phyloP scores from a whole-genome alignment of 1,139 yeast genomes.

The Suhomyces ambrosiae region DNA sequence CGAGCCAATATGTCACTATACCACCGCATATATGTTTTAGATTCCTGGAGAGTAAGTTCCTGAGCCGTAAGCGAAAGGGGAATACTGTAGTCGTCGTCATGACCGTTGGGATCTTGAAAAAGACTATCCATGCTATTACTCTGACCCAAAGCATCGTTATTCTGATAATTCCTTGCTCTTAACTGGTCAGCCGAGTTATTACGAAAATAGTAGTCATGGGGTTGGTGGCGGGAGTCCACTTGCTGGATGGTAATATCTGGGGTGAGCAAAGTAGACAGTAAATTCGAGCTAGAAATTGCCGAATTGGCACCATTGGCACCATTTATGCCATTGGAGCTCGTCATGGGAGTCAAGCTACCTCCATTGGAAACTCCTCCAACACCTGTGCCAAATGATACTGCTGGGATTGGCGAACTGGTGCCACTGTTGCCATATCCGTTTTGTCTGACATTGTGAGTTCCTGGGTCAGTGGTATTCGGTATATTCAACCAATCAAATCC shows the following conservation, averaged over 20 bases:
- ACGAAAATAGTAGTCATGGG: conserved; percentile 11
- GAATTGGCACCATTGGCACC: neutral
- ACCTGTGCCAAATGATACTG: conserved; percentile 31
- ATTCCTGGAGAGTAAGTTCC: conserved; percentile 64
- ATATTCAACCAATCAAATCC: conserved; percentile 47
- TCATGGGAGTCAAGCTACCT: too few relatives aligned
- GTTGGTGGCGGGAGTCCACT: conserved; percentile 1
- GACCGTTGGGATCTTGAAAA: conserved; percentile 1
- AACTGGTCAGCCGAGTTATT: conserved; percentile 15
- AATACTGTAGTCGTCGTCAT: conserved; percentile 26
- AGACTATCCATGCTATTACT: conserved; percentile 9
- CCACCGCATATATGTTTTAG: conserved; percentile 77
- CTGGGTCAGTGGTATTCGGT: conserved; percentile 8
- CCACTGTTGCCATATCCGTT: conserved; percentile 11
- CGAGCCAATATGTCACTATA: conserved; percentile 68
- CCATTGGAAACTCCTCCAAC: too few relatives aligned
- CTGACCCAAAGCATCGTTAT: conserved; percentile 1
- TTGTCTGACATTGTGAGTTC: neutral
- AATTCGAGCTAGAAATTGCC: too few relatives aligned
- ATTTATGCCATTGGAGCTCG: conserved; percentile 2
- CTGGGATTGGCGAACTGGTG: conserved; percentile 33
- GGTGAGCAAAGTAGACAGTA: neutral
- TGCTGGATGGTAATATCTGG: conserved; percentile 1
- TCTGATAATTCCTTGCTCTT: conserved; percentile 12
- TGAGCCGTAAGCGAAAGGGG: conserved; percentile 65